These are phyloP conservation scores for Diaporthe batatas DNA, from an alignment of 2,329 filamentous ascomycete genomes.

Conservation along the genomic window DNA sequence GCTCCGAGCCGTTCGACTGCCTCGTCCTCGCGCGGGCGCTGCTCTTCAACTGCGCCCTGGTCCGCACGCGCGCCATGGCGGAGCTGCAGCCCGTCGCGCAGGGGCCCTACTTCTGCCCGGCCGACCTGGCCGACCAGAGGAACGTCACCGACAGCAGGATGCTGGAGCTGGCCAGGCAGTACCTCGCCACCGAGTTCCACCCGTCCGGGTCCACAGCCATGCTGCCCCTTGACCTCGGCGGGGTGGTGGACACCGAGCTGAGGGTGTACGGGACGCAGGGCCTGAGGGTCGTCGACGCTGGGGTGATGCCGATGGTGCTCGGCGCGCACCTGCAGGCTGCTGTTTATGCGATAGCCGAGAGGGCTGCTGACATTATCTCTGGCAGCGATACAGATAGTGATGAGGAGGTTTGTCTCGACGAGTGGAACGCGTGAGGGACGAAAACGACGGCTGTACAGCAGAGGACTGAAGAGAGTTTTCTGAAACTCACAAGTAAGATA, in stretches of 20 bases:
- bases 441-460: not conserved
- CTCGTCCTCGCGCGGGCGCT: slow-evolving; percentile 61
- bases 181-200: slow-evolving; percentile 47
- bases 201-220: slow-evolving; percentile 44
- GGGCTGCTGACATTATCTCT: slow-evolving; percentile 50
- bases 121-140: slow-evolving; percentile 44
- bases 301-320: slow-evolving; percentile 61
- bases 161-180: slow-evolving; percentile 51
- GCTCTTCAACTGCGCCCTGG: slow-evolving; percentile 56
- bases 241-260: slow-evolving; percentile 59
- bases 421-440: not conserved
- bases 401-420: not conserved
- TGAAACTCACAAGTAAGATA: not conserved
- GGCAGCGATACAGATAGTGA: not conserved
- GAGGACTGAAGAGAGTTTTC: not conserved
- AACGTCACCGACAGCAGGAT: slow-evolving; percentile 54
- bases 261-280: slow-evolving; percentile 61
- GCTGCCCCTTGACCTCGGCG: slow-evolving; percentile 47
- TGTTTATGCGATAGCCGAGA: slow-evolving; percentile 66
- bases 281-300: slow-evolving; percentile 62
- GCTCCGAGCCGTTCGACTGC: slow-evolving; percentile 60
- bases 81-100: slow-evolving; percentile 50
- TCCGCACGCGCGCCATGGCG: slow-evolving; percentile 43
- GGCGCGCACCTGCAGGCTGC: slow-evolving; percentile 63
- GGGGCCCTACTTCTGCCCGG: slow-evolving; percentile 51